These are phyloP conservation scores for Aureobasidium sp. DNA, from an alignment of 2,329 filamentous ascomycete species.

Conservation along the genomic window DNA sequence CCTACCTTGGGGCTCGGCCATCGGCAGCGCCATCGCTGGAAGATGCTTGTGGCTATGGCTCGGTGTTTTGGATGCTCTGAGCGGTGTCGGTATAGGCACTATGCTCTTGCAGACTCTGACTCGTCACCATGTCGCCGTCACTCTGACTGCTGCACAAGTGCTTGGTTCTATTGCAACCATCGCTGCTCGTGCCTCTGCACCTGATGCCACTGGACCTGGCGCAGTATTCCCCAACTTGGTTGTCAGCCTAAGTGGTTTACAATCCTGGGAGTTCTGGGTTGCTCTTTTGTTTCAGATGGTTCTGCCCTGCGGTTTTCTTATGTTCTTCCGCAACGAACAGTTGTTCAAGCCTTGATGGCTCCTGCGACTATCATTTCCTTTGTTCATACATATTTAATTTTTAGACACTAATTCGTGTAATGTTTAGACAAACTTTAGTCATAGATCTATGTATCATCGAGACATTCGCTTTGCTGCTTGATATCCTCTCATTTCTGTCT, in stretches of 20 bases:
- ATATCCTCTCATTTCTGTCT: too few species aligned
- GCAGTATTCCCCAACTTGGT: slow-evolving; percentile 58
- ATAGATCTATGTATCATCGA: background rate
- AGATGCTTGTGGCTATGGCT: slow-evolving; percentile 60
- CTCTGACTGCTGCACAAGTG: slow-evolving; percentile 55
- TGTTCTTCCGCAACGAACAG: slow-evolving; percentile 53
- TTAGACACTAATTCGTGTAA: too few species aligned
- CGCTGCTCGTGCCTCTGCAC: slow-evolving; percentile 52
- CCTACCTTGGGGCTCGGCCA: slow-evolving; percentile 55
- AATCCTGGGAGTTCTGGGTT: slow-evolving; percentile 44
- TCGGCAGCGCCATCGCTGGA: slow-evolving; percentile 49
- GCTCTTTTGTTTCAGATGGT: slow-evolving; percentile 50
- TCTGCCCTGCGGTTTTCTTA: slow-evolving; percentile 52
- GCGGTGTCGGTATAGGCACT: slow-evolving; percentile 62
- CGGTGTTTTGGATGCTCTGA: slow-evolving; percentile 56
- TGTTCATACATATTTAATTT: background rate
- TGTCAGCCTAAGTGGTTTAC: slow-evolving; percentile 41
- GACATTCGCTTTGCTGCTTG: too few species aligned
- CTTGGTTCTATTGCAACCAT: slow-evolving; percentile 59
- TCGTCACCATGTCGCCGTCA: slow-evolving; percentile 57
- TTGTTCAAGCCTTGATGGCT: slow-evolving; percentile 43
- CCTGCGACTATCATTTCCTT: background rate
- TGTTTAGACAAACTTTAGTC: background rate
- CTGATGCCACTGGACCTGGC: slow-evolving; percentile 55
- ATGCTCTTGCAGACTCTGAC: slow-evolving; percentile 55